A percentile compares a stretch with the other conserved stretches of the same genome.
These are phyloP conservation scores for Coniferiporia weirii DNA, from an alignment of 1,284 basidiomycete genomes.

Conservation along the genomic window DNA sequence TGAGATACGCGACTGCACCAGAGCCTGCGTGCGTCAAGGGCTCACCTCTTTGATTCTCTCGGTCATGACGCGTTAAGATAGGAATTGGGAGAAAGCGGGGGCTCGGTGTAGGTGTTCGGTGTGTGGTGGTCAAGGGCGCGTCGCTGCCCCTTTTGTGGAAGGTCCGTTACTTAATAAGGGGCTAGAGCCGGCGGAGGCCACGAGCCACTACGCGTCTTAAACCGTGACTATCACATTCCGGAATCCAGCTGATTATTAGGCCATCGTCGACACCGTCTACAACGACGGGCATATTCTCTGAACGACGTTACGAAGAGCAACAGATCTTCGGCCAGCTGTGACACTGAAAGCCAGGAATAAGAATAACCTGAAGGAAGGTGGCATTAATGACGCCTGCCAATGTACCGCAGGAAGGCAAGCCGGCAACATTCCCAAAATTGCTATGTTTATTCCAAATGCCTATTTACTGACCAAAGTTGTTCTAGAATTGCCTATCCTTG, in stretches of 20 bases:
- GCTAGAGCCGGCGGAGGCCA: not conserved
- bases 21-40: not conserved
- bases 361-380: not conserved
- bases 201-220: not conserved
- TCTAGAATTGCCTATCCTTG: conserved; percentile 88
- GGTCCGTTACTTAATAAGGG: not conserved
- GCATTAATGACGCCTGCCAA: conserved; percentile 41
- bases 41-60: conserved; percentile 73
- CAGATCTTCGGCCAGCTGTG: too few species aligned
- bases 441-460: conserved; percentile 5
- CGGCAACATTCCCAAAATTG: conserved; percentile 14
- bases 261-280: not conserved
- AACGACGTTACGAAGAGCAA: conserved; percentile 25
- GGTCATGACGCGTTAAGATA: conserved; percentile 18
- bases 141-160: not conserved
- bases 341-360: too few species aligned
- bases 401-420: conserved; percentile 70
- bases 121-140: conserved; percentile 15
- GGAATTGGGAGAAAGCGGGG: not conserved
- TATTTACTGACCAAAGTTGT: conserved; percentile 25
- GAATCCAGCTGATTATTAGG: not conserved
- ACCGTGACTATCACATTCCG: not conserved
- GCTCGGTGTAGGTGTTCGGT: not conserved
- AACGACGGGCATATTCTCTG: not conserved
- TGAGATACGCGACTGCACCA: conserved; percentile 10